A percentile compares a stretch with the other conserved stretches of the same genome.
Conservation (phyloP, 2,329 filamentous ascomycete species). For the Colletotrichum sp. region DNA sequence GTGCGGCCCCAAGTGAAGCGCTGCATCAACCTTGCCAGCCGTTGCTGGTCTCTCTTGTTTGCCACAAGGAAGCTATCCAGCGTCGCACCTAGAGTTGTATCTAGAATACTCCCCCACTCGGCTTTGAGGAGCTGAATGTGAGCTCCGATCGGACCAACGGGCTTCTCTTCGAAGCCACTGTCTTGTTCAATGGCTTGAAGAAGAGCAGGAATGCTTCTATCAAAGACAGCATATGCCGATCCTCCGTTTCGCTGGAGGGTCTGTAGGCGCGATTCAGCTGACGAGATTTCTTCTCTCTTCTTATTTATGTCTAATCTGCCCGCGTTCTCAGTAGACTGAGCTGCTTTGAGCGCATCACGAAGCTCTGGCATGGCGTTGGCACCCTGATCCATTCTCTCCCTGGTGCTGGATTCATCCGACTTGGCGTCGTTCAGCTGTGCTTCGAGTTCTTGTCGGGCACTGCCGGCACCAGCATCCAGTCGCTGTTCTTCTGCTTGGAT, state of each 20-base stretch:
- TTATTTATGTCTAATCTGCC: not conserved
- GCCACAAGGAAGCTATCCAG: slow-evolving; percentile 84
- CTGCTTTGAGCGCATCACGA: not conserved
- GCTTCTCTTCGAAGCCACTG: slow-evolving; percentile 69
- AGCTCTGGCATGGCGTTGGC: not conserved
- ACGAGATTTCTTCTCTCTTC: slow-evolving; percentile 24
- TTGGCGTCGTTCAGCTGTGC: slow-evolving; percentile 24
- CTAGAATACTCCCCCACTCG: slow-evolving; percentile 83
- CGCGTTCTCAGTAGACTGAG: not conserved
- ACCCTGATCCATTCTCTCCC: not conserved
- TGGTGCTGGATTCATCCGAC: slow-evolving; percentile 22
- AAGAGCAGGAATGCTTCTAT: slow-evolving; percentile 65
- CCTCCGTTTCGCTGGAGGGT: slow-evolving; percentile 34
- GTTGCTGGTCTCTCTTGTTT: slow-evolving; percentile 75
- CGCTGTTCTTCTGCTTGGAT: slow-evolving; percentile 63
- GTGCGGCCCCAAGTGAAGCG: slow-evolving; percentile 47
- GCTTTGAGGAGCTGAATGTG: slow-evolving; percentile 79
- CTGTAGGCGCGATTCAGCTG: slow-evolving; percentile 8
- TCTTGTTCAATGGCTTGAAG: slow-evolving; percentile 75
- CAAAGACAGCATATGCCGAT: slow-evolving; percentile 68
- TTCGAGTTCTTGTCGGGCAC: slow-evolving; percentile 60
- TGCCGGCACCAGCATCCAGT: slow-evolving; percentile 72
- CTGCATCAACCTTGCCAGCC: slow-evolving; percentile 70
- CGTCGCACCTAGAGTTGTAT: slow-evolving; percentile 72
- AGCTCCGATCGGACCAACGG: slow-evolving; percentile 83